Evolutionary conservation across 2,329 filamentous ascomycete species (phyloP), one percentile per base, ranked within the genome.

Genomic region (Penicillium sp.): DNA sequence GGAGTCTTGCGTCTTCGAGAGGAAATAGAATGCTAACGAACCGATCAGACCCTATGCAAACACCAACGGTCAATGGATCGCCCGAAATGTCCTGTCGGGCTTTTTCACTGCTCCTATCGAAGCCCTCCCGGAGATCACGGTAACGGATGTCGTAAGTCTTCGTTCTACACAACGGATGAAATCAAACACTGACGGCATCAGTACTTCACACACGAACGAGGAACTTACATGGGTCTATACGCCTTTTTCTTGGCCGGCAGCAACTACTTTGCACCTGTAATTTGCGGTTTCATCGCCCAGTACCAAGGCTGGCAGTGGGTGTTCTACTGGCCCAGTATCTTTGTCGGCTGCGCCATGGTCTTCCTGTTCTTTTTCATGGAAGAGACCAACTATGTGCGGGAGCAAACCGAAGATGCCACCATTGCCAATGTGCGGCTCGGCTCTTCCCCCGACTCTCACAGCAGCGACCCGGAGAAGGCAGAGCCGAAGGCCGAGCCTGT

Each of bases 321-420:
- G 0, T 70, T 77, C 55, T 78, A 79, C 64, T 81, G 76, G 74
- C 76, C 76, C 10, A 76, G 77, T 4, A 79, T 81, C 22, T 80
- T 81, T 58, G 66, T 67, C 28, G 79, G 63, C 1, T 64, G 69
- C 1, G 72, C 71, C 1, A 74, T 78, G 30, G 58, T 79, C 1
- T 76, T 81, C 50, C 65, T 80, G 1, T 79, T 80, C 65, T 78
- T 81, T 56, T 77, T 77, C 63, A 78, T 81, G 73, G 79, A 82
- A 59, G 79, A 82, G 61, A 81, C 79, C 3, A 81, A 80, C 64
- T 81, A 77, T 54, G 58, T 62, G 5, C 71, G 74, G 5, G 57
- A 64, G 7, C 14, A 60, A 41, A 42, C 48, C 28, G 55, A 51
- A 24, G 38, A 36, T n/a, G 22, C 48, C n/a, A 47, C 33, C 11